These are phyloP conservation scores for Funneliformis geosporum DNA, from an alignment of 192 early-diverging fungal species.

Conservation along the genomic window DNA sequence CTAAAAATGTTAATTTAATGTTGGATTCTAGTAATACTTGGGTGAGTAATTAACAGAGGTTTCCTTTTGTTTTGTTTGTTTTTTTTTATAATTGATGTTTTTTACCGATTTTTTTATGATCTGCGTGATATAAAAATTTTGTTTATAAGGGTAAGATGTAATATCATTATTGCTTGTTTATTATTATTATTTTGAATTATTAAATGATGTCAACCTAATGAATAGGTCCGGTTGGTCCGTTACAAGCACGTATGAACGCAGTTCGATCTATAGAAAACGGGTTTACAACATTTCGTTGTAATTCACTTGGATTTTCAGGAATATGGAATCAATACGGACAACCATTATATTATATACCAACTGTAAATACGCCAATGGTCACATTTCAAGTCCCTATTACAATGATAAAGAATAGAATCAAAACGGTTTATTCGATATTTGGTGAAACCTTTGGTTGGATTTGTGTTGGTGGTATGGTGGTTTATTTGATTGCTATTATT, in stretches of 20 bases:
- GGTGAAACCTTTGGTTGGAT: constrained; percentile 16
- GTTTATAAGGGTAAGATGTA: not conserved
- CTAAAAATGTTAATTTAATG: constrained; percentile 45
- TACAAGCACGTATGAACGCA: constrained; percentile 42
- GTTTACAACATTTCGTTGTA: constrained; percentile 46
- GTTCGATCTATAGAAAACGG: constrained; percentile 51
- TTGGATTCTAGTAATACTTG: constrained; percentile 53
- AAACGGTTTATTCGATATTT: constrained; percentile 14
- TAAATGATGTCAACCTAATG: not conserved
- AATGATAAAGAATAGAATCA: constrained; percentile 43
- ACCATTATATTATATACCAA: constrained; percentile 47
- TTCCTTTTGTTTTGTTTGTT: not conserved
- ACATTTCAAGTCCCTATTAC: constrained; percentile 40
- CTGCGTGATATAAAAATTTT: too few species aligned
- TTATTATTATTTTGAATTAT: not conserved
- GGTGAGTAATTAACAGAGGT: constrained; percentile 33
- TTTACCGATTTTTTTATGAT: not conserved
- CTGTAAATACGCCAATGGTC: constrained; percentile 34
- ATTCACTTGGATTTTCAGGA: constrained; percentile 45
- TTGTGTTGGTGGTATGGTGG: not conserved
- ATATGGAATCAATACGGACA: constrained; percentile 42
- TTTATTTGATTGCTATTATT: constrained; percentile 4
- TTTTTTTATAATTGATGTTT: not conserved
- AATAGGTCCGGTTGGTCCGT: constrained; percentile 44
- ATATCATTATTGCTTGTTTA: not conserved